A percentile compares a stretch with the other conserved stretches of the same genome.
Conservation (phyloP, 2,329 filamentous ascomycete genomes). For the Colletotrichum sp. region DNA sequence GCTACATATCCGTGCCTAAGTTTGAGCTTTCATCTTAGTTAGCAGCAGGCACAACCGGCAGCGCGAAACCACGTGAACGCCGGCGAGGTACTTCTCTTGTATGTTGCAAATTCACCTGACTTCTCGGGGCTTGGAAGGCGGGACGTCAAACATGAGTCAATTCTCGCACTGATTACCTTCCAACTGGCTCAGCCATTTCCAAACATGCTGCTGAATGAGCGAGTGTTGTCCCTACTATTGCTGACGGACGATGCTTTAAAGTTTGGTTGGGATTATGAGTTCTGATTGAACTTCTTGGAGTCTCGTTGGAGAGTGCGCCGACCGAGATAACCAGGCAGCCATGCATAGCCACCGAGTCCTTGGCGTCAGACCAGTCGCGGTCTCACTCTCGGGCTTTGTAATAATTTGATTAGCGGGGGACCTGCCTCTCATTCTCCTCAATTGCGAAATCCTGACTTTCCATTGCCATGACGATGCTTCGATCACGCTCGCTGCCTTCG, state of each 20-base stretch:
- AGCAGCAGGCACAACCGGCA: not conserved
- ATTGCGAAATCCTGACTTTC: rapidly evolving
- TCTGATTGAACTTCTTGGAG: not conserved
- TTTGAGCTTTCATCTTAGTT: not conserved
- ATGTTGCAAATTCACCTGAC: not conserved
- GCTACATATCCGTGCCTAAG: not conserved
- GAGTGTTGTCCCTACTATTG: not conserved
- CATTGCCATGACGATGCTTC: not conserved
- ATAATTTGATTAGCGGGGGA: rapidly evolving
- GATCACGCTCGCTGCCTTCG: not conserved
- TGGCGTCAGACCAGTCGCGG: not conserved
- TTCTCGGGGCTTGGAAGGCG: not conserved
- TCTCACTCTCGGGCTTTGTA: not conserved
- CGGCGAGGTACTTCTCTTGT: not conserved
- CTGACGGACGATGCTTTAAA: not conserved
- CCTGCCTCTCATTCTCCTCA: not conserved
- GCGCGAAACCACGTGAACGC: not conserved
- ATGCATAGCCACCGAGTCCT: not conserved
- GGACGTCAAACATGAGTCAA: not conserved
- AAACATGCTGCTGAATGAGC: not conserved
- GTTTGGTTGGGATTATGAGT: not conserved
- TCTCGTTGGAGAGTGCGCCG: not conserved
- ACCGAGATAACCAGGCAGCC: not conserved
- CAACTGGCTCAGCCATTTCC: not conserved
- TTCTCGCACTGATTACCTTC: not conserved